These are phyloP conservation scores for Globisporangium solare DNA, from an alignment of 352 stramenopile genomes.

Conservation along the genomic window DNA sequence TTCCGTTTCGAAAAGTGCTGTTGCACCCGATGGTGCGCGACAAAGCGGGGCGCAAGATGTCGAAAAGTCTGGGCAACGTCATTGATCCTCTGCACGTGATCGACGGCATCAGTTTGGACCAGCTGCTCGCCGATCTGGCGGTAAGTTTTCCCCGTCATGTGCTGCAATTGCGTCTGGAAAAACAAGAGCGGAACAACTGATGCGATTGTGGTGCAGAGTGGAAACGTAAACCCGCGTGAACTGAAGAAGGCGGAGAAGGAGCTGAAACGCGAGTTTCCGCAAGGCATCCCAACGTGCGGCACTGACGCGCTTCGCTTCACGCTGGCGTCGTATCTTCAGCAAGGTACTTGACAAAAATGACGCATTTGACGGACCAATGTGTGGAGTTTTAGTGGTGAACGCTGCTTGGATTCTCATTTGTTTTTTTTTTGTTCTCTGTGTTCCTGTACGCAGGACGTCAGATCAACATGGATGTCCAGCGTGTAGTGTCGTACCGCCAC, in stretches of 20 bases:
- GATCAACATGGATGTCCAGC: slow-evolving; percentile 87
- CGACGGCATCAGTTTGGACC: slow-evolving; percentile 92
- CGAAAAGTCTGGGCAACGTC: slow-evolving; percentile 99
- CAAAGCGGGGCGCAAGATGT: slow-evolving; percentile 99
- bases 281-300: slow-evolving; percentile 98
- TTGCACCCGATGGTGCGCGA: slow-evolving; percentile 99
- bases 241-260: slow-evolving; percentile 95
- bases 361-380: too few species aligned
- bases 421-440: too few species aligned
- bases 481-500: slow-evolving; percentile 78
- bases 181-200: not conserved
- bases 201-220: slow-evolving; percentile 24
- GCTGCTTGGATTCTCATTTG: not conserved
- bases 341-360: slow-evolving; percentile 28
- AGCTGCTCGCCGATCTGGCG: slow-evolving; percentile 91
- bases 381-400: not conserved
- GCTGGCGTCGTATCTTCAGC: slow-evolving; percentile 92
- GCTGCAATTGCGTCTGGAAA: too few species aligned
- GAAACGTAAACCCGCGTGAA: slow-evolving; percentile 86
- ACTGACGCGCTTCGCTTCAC: slow-evolving; percentile 97
- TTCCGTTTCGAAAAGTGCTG: slow-evolving; percentile 98
- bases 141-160: slow-evolving; percentile 18
- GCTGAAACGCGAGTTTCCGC: slow-evolving; percentile 94
- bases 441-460: slow-evolving; percentile 39
- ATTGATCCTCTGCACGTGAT: slow-evolving; percentile 99